Base-by-base conservation (phyloP, 2,329 filamentous ascomycete genomes). In the Ceratocystis harringtonii region DNA sequence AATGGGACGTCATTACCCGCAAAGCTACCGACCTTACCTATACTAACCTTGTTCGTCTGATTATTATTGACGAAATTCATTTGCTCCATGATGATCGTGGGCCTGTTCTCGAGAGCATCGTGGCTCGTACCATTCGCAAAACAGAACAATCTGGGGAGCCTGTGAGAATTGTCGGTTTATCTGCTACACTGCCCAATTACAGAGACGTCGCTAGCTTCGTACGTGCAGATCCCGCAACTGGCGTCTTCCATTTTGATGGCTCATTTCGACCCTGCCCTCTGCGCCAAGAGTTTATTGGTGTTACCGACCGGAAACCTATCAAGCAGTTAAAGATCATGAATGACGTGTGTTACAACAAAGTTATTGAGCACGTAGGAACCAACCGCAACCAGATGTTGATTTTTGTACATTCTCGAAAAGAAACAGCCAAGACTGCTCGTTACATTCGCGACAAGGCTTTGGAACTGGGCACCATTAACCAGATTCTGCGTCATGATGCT, bases 291-390 rank as follows among this genome's bases (percentile, higher is more conserved):
- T 99, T 97, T 72, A 90, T 99, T 70, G 94, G 94, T 64, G 89
- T 99, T 55, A 96, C 92, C 0, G 94, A 99, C 70, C 95, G 94
- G 78, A 97, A 97, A 75, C 89, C 94, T 5, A 99, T 99, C 77
- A 99, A 97, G 77, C 94, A 99, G 75, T 79, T 99, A 65, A 96
- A 97, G 80, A 95, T 89, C 0, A 99, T 99, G 94, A 99, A 99
- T 72, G 94, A 99, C 71, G 92, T 99, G 65, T 96, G 91, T 66
- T 99, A 99, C 75, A 95, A 87, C 69, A 99, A 99, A 75, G 92
- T 96, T 32, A 83, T 99, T 65, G 94, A 99, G 75, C 92, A 97
- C 73, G 92, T 96, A 36, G 94, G 94, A 5, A 86, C 88, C 67
- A 88, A 95, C 72, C 85, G 89, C 69, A 96, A 99, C 71, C 94